phyloP scores from a whole-genome alignment of 2,329 filamentous ascomycete species.

The Raffaelea albimanens region DNA sequence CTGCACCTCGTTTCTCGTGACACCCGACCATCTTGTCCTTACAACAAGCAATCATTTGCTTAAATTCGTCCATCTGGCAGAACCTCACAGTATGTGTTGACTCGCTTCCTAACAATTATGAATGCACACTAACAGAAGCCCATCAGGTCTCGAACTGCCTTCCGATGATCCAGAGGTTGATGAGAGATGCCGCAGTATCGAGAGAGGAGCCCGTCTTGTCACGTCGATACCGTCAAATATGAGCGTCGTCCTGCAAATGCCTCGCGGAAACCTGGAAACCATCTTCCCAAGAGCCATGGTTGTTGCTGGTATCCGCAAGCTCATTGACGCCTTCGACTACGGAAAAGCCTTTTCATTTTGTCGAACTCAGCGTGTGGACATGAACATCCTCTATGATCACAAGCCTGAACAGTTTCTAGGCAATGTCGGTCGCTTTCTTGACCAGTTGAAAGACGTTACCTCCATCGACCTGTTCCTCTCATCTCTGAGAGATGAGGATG shows the following conservation, averaged over 20 bases:
- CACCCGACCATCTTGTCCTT: constrained; percentile 74
- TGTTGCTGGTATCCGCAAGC: constrained; percentile 73
- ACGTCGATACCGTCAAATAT: constrained; percentile 85
- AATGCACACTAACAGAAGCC: not conserved
- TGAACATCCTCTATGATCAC: constrained; percentile 96
- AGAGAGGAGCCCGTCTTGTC: constrained; percentile 78
- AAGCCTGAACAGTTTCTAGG: constrained; percentile 76
- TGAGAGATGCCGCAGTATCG: constrained; percentile 84
- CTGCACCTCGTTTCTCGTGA: constrained; percentile 84
- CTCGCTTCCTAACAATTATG: not conserved
- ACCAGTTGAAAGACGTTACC: constrained; percentile 72
- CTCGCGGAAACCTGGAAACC: constrained; percentile 88
- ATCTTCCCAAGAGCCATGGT: constrained; percentile 91
- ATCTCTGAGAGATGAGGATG: constrained; percentile 80
- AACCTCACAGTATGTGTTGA: constrained; percentile 46
- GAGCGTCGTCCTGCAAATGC: constrained; percentile 85
- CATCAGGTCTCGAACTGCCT: constrained; percentile 67
- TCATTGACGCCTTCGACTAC: constrained; percentile 75
- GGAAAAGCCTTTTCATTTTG: constrained; percentile 77
- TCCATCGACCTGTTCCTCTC: constrained; percentile 89
- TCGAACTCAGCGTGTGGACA: constrained; percentile 86
- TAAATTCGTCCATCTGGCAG: constrained; percentile 81
- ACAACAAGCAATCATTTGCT: constrained; percentile 88
- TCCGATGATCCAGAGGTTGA: constrained; percentile 84
- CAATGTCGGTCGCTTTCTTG: constrained; percentile 66